Evolutionary conservation across 768 basidiomycete genomes (phyloP).

Genomic region (Amanita exitialis): DNA sequence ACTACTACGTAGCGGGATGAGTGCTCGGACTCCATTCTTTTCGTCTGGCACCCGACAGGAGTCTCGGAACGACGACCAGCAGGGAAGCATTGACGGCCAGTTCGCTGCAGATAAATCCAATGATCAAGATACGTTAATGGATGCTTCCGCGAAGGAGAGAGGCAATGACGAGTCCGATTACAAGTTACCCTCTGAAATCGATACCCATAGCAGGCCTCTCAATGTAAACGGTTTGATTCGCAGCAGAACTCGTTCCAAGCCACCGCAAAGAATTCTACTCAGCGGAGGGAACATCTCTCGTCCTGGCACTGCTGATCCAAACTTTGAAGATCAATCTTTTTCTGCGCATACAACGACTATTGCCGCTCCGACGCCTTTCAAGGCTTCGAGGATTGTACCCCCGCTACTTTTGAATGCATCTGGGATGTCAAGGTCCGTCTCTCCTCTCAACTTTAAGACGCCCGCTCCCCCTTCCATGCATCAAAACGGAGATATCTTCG

Average conservation of each 20-base stretch:
- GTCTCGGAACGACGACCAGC: conserved; percentile 6
- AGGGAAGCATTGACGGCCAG: background rate
- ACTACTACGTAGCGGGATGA: conserved; percentile 5
- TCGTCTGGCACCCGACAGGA: conserved; percentile 8
- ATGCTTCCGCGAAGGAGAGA: background rate
- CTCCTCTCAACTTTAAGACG: conserved; percentile 13
- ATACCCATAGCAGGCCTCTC: background rate
- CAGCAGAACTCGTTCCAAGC: background rate
- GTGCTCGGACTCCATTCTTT: conserved; percentile 14
- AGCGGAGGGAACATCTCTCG: conserved; percentile 7
- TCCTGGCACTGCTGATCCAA: conserved; percentile 22
- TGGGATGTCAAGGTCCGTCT: conserved; percentile 9
- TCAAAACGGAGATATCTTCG: conserved; percentile 2
- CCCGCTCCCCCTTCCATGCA: conserved; percentile 10
- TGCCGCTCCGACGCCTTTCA: conserved; percentile 3
- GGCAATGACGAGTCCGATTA: background rate
- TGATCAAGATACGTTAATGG: conserved; percentile 2
- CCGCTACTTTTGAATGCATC: conserved; percentile 13
- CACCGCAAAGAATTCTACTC: conserved; percentile 6
- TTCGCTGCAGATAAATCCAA: conserved; percentile 9
- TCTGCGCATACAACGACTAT: conserved; percentile 6
- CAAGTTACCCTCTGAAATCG: background rate
- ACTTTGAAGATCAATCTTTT: conserved; percentile 16
- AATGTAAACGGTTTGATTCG: conserved; percentile 4
- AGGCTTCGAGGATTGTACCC: background rate